phyloP scores from a whole-genome alignment of 352 stramenopile species.

The Phytophthora meadii region DNA sequence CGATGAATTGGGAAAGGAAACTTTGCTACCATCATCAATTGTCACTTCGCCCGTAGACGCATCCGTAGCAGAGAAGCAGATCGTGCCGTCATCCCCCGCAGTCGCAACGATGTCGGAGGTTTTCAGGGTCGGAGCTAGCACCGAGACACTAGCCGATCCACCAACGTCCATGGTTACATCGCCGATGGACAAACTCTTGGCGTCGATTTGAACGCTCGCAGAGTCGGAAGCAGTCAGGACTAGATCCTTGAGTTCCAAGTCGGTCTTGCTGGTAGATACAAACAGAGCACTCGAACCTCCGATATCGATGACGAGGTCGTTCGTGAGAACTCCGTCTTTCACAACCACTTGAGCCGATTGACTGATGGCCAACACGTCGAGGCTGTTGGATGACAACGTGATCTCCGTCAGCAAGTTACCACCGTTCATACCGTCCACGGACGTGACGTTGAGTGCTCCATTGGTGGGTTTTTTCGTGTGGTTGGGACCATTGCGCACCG shows the following conservation, averaged over 20 bases:
- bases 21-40: not conserved
- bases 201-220: not conserved
- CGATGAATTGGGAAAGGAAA: not conserved
- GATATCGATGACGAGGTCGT: not conserved
- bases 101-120: not conserved
- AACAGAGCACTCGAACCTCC: not conserved
- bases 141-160: not conserved
- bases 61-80: not conserved
- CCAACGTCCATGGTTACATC: not conserved
- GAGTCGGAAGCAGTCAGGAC: not conserved
- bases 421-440: not conserved
- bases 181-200: not conserved
- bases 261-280: not conserved
- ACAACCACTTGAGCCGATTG: not conserved
- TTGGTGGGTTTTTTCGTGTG: not conserved
- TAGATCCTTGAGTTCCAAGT: not conserved
- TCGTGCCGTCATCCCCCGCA: not conserved
- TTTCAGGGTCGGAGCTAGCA: not conserved
- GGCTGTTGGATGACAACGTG: not conserved
- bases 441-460: not conserved
- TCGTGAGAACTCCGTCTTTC: not conserved
- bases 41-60: not conserved
- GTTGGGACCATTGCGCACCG: not conserved
- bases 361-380: not conserved
- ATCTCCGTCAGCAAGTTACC: not conserved